Evolutionary conservation across 164 flowering plant genomes (phyloP), one percentile per base, ranked within the genome.

Genomic region (Tetracentron sinense): DNA sequence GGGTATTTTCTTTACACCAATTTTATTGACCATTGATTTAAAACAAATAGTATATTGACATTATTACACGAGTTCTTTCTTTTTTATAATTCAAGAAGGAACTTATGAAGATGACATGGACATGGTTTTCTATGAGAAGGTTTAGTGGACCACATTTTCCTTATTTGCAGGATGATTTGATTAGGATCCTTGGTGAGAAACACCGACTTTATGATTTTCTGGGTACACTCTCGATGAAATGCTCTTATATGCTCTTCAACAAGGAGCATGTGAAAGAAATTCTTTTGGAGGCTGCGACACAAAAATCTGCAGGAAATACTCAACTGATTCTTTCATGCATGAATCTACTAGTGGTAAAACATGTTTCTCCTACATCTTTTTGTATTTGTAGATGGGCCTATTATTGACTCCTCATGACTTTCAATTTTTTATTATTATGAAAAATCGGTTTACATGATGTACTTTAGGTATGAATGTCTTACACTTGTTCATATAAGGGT

Each of bases 181-280:
- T 91, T 44, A 85, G 65, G 73, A 83, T 86, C 56, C 78, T 94
- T 57, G 96, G 96, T 54, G 88, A 89, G 69, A 81, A 86, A 65
- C 97, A 94, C 69, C 81, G 75, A 10, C 87, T 94, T 22, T 79
- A 80, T 84, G 96, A 94, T 68, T 92, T 94, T 69, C 69, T 91
- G 66, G 68, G 81, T 61, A 71, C 71, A 4, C 87, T 94, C 51
- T 85, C 96, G 60, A 60, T 85, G 77, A 91, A 92, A 75, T 85
- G 93, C 69, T 86, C 99, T 61, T 83, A 84, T 78, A 57, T 89
- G 53, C 86, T 89, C 54, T 85, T 94, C 74, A 85, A 81, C 84
- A 89, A 94, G 84, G 99, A 94, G 69, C 85, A 76, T 80, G 93
- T 82, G 52, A 86, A 83, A 70, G 96, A 83, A 79, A 63, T 92